A percentile compares a stretch with the other conserved stretches of the same genome.
Evolutionary conservation across 768 basidiomycete species (phyloP).

Genomic region (Naganishia vaughanmartiniae): DNA sequence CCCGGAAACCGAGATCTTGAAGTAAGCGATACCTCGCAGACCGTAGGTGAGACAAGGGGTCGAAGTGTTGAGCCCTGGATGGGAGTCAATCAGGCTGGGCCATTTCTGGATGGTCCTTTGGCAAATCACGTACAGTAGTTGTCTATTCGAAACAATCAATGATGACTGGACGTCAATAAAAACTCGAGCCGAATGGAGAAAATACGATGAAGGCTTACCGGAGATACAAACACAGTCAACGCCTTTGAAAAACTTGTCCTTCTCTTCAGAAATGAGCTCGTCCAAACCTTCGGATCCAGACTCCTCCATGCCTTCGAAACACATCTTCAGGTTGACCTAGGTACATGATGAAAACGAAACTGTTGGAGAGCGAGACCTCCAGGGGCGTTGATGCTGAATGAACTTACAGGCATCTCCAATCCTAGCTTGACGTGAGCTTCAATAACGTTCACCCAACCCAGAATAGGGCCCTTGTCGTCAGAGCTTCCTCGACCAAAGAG

Average conservation of each 20-base stretch:
- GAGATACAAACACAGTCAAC: conserved; percentile 89
- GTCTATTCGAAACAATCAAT: conserved; percentile 11
- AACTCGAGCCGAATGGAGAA: not conserved
- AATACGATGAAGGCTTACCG: conserved; percentile 29
- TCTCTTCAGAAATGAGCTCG: conserved; percentile 75
- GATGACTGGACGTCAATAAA: not conserved
- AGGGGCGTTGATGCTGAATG: not conserved
- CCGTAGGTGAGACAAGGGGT: conserved; percentile 67
- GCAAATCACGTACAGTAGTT: conserved; percentile 33
- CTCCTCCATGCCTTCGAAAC: conserved; percentile 98
- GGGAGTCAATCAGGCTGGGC: not conserved
- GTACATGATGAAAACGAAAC: not conserved
- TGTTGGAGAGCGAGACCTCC: not conserved
- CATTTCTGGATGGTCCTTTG: not conserved
- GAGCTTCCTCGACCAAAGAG: conserved; percentile 82
- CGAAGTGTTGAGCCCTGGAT: conserved; percentile 60
- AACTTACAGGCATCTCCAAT: conserved; percentile 65
- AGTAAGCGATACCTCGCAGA: conserved; percentile 82
- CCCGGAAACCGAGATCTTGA: conserved; percentile 74
- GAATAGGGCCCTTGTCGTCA: conserved; percentile 86
- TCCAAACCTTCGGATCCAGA: conserved; percentile 86
- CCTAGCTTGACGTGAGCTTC: conserved; percentile 71
- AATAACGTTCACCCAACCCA: conserved; percentile 86
- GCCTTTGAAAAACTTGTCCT: conserved; percentile 74
- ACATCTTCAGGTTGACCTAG: conserved; percentile 74